Conservation (phyloP, 305 asterid genomes). For the Petunia hybrid region DNA sequence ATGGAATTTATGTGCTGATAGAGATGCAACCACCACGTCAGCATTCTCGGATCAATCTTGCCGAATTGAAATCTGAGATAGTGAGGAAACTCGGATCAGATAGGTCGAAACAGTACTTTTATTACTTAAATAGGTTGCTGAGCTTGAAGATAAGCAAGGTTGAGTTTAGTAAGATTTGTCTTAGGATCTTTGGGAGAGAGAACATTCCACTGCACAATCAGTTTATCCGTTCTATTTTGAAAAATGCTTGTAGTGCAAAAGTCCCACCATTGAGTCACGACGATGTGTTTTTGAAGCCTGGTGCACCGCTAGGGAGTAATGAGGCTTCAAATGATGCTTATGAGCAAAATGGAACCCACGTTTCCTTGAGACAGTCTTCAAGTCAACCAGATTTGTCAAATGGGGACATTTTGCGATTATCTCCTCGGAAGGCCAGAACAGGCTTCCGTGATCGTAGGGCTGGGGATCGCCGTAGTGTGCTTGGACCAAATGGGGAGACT, state of each 20-base stretch:
- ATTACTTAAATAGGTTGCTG: conserved; percentile 71
- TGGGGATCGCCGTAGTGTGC: conserved; percentile 60
- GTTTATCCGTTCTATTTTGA: conserved; percentile 67
- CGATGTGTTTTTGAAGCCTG: conserved; percentile 48
- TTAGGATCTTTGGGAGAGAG: conserved; percentile 75
- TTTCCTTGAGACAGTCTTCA: conserved; percentile 19
- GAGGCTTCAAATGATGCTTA: conserved; percentile 52
- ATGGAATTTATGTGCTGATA: conserved; percentile 59
- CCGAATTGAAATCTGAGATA: conserved; percentile 72
- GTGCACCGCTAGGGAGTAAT: conserved; percentile 44
- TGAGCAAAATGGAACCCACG: conserved; percentile 65
- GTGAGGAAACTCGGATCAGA: conserved; percentile 78
- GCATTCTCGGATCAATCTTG: conserved; percentile 72
- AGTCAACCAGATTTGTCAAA: conserved; percentile 54
- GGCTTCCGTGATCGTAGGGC: conserved; percentile 56
- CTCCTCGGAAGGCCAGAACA: conserved; percentile 70
- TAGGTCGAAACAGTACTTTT: conserved; percentile 76
- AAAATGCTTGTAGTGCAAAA: conserved; percentile 68
- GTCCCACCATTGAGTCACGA: conserved; percentile 58
- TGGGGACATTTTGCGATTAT: conserved; percentile 65
- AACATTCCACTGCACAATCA: conserved; percentile 83
- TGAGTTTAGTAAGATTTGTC: conserved; percentile 75
- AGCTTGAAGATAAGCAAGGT: conserved; percentile 70
- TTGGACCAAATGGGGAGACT: conserved; percentile 60
- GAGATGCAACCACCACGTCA: conserved; percentile 81